Percentiles rank a stretch among this genome's conserved stretches.
Conservation (phyloP, 192 early-diverging fungal genomes). For the Chytriomyces confervae region DNA sequence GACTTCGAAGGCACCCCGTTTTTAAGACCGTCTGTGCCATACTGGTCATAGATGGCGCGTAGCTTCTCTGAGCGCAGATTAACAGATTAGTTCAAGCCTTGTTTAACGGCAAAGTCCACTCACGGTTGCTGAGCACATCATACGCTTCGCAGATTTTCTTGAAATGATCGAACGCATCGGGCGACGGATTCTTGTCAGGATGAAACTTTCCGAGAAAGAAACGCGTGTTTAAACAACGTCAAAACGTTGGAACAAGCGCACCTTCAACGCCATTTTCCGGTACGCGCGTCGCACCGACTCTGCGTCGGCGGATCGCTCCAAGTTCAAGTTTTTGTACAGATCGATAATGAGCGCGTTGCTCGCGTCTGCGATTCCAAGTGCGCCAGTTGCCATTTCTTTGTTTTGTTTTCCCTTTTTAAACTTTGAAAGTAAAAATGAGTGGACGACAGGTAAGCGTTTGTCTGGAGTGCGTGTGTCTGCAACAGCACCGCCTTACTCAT, state of each 20-base stretch:
- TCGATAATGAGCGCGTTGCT: slow-evolving; percentile 31
- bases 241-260: not conserved
- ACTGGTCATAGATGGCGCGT: slow-evolving; percentile 64
- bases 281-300: slow-evolving; percentile 32
- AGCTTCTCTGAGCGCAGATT: slow-evolving; percentile 39
- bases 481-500: not conserved
- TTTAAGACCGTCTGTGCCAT: slow-evolving; percentile 56
- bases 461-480: not conserved
- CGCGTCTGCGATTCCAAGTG: slow-evolving; percentile 30
- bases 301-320: slow-evolving; percentile 32
- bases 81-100: not conserved
- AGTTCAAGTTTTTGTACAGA: slow-evolving; percentile 33
- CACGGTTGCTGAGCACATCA: slow-evolving; percentile 54
- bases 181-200: slow-evolving; percentile 53
- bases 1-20: slow-evolving; percentile 55
- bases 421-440: not conserved
- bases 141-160: slow-evolving; percentile 53
- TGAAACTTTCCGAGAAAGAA: slow-evolving; percentile 41
- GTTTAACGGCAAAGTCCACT: not conserved
- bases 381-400: slow-evolving; percentile 19
- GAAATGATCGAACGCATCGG: slow-evolving; percentile 53
- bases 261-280: slow-evolving; percentile 35
- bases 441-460: not conserved
- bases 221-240: not conserved
- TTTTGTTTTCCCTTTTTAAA: slow-evolving; percentile 2